phyloP scores from a whole-genome alignment of 2,329 filamentous ascomycete species.

The Cercospora zeina region DNA sequence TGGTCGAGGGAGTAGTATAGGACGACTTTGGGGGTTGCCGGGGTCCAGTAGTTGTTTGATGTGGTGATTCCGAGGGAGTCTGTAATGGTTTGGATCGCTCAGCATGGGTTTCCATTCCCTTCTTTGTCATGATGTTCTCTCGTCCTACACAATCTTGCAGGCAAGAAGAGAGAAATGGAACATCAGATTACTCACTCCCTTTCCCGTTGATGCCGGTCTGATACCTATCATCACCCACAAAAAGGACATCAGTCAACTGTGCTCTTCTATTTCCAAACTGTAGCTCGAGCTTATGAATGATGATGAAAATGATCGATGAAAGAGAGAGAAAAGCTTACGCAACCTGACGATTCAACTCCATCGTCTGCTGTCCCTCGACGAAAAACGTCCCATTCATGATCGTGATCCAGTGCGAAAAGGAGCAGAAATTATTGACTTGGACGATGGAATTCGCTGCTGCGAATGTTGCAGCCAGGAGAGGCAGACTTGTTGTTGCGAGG shows the following conservation, averaged over 20 bases:
- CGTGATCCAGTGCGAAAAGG: conserved; percentile 32
- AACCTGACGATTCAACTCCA: conserved; percentile 27
- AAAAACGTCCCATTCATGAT: conserved; percentile 30
- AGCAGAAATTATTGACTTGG: conserved; percentile 37
- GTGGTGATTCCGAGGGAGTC: conserved; percentile 38
- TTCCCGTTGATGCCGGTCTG: conserved; percentile 28
- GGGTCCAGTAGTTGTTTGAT: conserved; percentile 20
- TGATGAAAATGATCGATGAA: no score
- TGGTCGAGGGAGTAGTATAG: conserved; percentile 13
- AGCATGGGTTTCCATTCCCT: background rate
- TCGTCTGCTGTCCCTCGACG: conserved; percentile 18
- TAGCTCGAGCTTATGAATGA: background rate
- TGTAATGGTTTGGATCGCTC: background rate
- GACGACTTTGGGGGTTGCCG: conserved; percentile 19
- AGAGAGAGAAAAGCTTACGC: background rate
- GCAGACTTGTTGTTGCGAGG: background rate
- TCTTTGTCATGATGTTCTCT: no score
- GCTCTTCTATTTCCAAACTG: no score
- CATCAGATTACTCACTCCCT: conserved; percentile 26
- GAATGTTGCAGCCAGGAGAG: background rate
- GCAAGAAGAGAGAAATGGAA: background rate
- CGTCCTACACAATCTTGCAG: no score
- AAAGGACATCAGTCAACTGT: no score
- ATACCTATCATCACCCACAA: background rate
- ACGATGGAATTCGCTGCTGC: conserved; percentile 21